A percentile compares a stretch with the other conserved stretches of the same genome.
Conservation (phyloP, 257 asterid genomes). For the Jacaranda mimosifolia region DNA sequence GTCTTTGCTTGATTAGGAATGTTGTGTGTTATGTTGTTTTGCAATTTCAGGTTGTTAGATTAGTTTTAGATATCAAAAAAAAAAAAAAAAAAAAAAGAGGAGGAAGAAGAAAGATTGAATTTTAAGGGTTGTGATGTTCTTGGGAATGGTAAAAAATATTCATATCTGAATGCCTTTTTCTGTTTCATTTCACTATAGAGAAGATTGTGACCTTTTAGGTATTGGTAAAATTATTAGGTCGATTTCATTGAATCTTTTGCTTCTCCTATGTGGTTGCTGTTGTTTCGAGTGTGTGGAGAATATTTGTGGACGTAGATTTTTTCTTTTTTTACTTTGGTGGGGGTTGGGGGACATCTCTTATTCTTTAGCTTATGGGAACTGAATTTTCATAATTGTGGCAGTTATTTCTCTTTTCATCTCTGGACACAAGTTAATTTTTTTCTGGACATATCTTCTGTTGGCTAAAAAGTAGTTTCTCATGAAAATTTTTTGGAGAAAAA, state of each 20-base stretch:
- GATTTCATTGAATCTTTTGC: slow-evolving; percentile 23
- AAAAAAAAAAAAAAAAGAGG: neutral
- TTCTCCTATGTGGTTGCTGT: slow-evolving; percentile 7
- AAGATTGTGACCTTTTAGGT: slow-evolving; percentile 18
- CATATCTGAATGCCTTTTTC: slow-evolving; percentile 5
- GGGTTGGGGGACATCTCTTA: slow-evolving; percentile 24
- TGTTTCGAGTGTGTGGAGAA: neutral
- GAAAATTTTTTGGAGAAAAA: neutral
- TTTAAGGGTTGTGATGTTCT: slow-evolving; percentile 23
- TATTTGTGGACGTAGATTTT: neutral
- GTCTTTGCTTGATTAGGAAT: neutral
- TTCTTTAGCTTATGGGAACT: slow-evolving; percentile 22
- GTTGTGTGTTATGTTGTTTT: neutral
- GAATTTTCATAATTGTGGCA: slow-evolving; percentile 31
- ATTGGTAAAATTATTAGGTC: slow-evolving; percentile 22
- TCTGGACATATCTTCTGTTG: slow-evolving; percentile 18
- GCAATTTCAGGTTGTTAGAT: slow-evolving; percentile 19
- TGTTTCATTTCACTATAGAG: slow-evolving; percentile 22
- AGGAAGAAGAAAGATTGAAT: neutral
- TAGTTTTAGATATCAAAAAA: neutral
- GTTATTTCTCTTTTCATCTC: slow-evolving; percentile 18
- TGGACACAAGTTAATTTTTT: neutral
- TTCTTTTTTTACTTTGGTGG: neutral
- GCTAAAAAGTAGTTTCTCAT: neutral
- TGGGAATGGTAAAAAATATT: neutral